These are phyloP conservation scores for Eimeria acervulina DNA, from an alignment of 169 alveolate genomes.

Conservation along the genomic window DNA sequence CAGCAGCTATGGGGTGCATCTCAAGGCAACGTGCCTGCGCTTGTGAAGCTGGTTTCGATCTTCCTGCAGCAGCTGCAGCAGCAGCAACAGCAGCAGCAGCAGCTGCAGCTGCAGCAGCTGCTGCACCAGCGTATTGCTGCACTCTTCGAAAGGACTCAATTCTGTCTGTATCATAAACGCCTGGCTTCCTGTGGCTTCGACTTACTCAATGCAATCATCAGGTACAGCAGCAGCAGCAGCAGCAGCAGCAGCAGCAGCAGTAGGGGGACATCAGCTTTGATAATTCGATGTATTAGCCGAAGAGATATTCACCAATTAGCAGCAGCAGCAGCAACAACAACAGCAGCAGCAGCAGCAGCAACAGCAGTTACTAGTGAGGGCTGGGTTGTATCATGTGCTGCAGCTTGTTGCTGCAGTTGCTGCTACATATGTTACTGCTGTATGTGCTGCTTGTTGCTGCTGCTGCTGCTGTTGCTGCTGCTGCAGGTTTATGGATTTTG, in stretches of 20 bases:
- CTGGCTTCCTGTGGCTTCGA: conserved; percentile 68
- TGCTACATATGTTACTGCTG: too few species aligned
- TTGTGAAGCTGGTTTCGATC: too few species aligned
- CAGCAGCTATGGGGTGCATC: conserved; percentile 62
- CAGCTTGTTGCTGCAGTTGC: too few species aligned
- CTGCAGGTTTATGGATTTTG: conserved; percentile 26
- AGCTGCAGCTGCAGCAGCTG: conserved; percentile 27
- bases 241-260: not conserved
- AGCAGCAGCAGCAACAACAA: not conserved
- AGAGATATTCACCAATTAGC: not conserved
- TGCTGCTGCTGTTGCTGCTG: not conserved
- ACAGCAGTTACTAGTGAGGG: not conserved
- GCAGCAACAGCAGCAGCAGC: conserved; percentile 19
- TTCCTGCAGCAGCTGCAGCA: conserved; percentile 1
- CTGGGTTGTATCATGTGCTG: not conserved
- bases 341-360: not conserved
- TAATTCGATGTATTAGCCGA: not conserved
- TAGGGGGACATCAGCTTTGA: not conserved
- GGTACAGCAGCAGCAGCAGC: conserved; percentile 30
- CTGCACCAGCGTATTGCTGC: not conserved
- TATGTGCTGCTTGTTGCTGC: not conserved
- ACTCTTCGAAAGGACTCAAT: conserved; percentile 76
- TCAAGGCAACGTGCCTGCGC: conserved; percentile 73
- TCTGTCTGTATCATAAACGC: conserved; percentile 73
- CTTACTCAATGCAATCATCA: conserved; percentile 75